Conservation (phyloP, 164 flowering plant genomes). For the Umbellularia californica region DNA sequence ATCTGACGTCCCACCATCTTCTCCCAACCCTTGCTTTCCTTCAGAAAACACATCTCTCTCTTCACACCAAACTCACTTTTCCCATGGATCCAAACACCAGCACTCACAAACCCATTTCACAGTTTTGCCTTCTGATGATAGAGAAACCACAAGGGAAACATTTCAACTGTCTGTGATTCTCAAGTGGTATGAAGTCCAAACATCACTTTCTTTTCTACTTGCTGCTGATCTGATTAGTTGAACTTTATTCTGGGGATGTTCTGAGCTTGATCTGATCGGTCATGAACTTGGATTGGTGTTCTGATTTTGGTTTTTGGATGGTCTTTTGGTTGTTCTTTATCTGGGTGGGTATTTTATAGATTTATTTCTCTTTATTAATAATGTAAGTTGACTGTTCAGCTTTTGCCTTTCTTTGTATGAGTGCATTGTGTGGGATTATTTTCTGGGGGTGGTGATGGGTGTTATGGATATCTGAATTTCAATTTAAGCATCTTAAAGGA, state of each 20-base stretch:
- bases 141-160: background rate
- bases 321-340: background rate
- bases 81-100: background rate
- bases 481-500: background rate
- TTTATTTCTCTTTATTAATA: background rate
- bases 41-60: background rate
- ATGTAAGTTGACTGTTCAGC: background rate
- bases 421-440: background rate
- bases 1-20: slow-evolving; percentile 5
- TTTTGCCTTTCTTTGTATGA: background rate
- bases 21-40: background rate
- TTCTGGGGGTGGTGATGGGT: background rate
- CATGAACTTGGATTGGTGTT: background rate
- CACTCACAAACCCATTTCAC: background rate
- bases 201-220: background rate
- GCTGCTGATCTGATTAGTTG: background rate
- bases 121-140: background rate
- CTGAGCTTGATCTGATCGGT: background rate
- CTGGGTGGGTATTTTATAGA: background rate
- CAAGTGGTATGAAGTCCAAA: background rate
- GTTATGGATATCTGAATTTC: background rate
- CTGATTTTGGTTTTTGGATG: background rate
- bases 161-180: background rate
- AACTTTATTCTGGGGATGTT: background rate
- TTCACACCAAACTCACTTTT: background rate